Percentiles rank a stretch among this genome's conserved stretches.
These are phyloP conservation scores for Colletotrichum sp. DNA, from an alignment of 2,329 filamentous ascomycete genomes.

Conservation along the genomic window DNA sequence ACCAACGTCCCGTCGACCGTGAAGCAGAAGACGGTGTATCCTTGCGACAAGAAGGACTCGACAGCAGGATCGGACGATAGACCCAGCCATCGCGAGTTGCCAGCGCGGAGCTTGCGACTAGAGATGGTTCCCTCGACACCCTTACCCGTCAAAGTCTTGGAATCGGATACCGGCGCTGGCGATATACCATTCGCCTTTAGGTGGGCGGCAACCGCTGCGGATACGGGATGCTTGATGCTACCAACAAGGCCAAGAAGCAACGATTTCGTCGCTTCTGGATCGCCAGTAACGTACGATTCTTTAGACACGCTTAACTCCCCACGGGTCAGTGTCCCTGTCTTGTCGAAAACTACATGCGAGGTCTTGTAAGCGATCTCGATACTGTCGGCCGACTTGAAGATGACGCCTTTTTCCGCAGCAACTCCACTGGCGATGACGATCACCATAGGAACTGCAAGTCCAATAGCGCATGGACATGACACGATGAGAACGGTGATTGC, in stretches of 20 bases:
- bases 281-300: constrained; percentile 33
- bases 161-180: constrained; percentile 27
- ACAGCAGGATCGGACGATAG: constrained; percentile 36
- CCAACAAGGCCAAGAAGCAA: constrained; percentile 30
- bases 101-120: constrained; percentile 44
- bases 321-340: constrained; percentile 77
- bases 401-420: constrained; percentile 67
- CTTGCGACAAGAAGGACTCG: constrained; percentile 34
- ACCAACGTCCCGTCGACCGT: constrained; percentile 36
- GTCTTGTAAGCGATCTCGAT: constrained; percentile 68
- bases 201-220: constrained; percentile 48
- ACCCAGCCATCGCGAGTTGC: constrained; percentile 55
- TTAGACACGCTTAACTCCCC: constrained; percentile 54
- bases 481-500: constrained; percentile 75
- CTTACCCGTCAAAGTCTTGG: constrained; percentile 46
- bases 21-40: constrained; percentile 54
- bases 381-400: constrained; percentile 70
- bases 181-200: constrained; percentile 32
- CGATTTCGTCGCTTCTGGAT: not conserved
- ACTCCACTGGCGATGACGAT: constrained; percentile 73
- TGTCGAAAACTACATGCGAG: constrained; percentile 77
- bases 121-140: constrained; percentile 44
- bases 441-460: constrained; percentile 78
- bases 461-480: constrained; percentile 81
- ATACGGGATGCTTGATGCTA: constrained; percentile 57